Conservation (phyloP, 1,284 basidiomycete genomes). For the Inonotus obliquus region DNA sequence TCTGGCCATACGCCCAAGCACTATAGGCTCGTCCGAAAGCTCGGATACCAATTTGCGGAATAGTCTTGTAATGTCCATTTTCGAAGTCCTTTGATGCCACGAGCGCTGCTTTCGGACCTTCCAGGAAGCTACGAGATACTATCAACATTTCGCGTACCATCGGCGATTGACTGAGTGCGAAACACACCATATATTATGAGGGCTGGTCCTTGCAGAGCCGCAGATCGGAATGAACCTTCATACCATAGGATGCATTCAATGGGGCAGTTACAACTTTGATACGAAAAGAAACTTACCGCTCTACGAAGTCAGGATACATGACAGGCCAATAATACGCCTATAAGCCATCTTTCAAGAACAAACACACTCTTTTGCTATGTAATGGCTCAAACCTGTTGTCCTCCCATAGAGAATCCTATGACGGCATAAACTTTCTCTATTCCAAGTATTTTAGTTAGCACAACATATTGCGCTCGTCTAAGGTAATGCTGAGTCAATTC, state of each 20-base stretch:
- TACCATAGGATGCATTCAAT: constrained; percentile 1
- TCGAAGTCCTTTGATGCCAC: constrained; percentile 54
- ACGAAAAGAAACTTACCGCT: constrained; percentile 33
- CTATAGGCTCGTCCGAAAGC: constrained; percentile 55
- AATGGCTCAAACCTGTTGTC: constrained; percentile 25
- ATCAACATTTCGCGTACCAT: background rate
- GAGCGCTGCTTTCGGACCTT: constrained; percentile 54
- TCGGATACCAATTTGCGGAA: constrained; percentile 45
- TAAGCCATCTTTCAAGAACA: background rate
- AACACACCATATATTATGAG: constrained; percentile 54
- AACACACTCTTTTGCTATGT: background rate
- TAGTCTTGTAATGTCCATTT: constrained; percentile 45
- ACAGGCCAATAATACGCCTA: constrained; percentile 60
- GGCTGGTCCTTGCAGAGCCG: constrained; percentile 56
- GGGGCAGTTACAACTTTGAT: constrained; percentile 1
- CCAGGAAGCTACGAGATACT: constrained; percentile 42
- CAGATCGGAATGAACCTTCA: constrained; percentile 49
- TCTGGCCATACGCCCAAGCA: constrained; percentile 57
- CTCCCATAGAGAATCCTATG: constrained; percentile 31
- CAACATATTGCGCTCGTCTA: constrained; percentile 26
- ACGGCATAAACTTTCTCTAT: constrained; percentile 26
- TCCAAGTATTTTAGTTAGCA: constrained; percentile 27
- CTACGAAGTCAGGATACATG: constrained; percentile 53
- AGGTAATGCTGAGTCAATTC: background rate
- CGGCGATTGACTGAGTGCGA: background rate